Conservation (phyloP, 805 yeast species). For the Phaffomyces thermotolerans region DNA sequence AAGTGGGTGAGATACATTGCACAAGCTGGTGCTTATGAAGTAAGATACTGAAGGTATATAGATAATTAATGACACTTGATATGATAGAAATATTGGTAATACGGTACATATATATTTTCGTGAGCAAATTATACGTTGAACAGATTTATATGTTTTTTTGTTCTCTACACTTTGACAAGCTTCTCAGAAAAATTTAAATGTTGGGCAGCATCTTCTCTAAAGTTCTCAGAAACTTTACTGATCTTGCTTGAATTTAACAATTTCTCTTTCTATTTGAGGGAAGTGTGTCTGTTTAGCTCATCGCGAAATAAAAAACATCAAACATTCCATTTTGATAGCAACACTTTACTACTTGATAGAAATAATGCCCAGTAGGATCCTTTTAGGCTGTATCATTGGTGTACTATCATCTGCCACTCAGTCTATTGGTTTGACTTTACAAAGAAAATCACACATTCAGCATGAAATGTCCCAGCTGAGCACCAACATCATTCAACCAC, state of each 20-base stretch:
- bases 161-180: no score
- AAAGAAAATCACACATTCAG: constrained; percentile 65
- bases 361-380: constrained; percentile 23
- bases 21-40: constrained; percentile 73
- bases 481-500: neutral
- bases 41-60: constrained; percentile 42
- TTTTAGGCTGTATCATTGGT: constrained; percentile 62
- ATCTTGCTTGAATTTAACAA: no score
- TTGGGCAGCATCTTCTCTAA: no score
- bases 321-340: neutral
- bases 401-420: constrained; percentile 71
- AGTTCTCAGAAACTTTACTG: no score
- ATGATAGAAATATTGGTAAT: neutral
- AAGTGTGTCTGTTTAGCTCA: neutral
- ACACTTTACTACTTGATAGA: neutral
- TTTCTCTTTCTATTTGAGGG: no score
- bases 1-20: constrained; percentile 85
- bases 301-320: neutral
- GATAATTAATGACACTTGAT: neutral
- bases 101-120: no score
- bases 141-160: no score
- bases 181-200: no score
- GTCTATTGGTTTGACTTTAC: constrained; percentile 75
- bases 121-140: no score
- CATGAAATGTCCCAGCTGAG: constrained; percentile 22